A percentile compares a stretch with the other conserved stretches of the same genome.
Conservation (phyloP, 2,329 filamentous ascomycete genomes). For the Dothistroma septosporum region DNA sequence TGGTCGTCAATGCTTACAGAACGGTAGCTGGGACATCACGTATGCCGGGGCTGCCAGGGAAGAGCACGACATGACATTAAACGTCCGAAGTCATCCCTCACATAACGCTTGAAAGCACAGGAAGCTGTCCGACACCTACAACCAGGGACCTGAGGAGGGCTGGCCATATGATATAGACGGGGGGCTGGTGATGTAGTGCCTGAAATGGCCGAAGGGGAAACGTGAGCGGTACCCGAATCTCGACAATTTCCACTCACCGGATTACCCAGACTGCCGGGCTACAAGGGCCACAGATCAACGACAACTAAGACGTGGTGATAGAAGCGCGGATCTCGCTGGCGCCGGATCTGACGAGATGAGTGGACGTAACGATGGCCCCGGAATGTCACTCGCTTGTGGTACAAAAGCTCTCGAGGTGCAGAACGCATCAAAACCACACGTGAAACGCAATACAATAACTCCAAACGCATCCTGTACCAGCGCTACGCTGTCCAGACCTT, state of each 20-base stretch:
- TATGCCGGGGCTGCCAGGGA: not conserved
- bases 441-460: too few species aligned
- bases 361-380: too few species aligned
- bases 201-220: slow-evolving; percentile 11
- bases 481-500: too few species aligned
- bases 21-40: slow-evolving; percentile 1
- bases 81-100: not conserved
- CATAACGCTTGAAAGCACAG: not conserved
- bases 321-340: not conserved
- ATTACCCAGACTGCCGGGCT: slow-evolving; percentile 7
- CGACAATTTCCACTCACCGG: slow-evolving; percentile 11
- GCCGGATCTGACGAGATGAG: not conserved
- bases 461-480: too few species aligned
- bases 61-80: slow-evolving; percentile 1
- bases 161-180: slow-evolving; percentile 16
- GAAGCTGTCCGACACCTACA: slow-evolving; percentile 6
- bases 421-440: too few species aligned
- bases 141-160: slow-evolving; percentile 1
- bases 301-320: not conserved
- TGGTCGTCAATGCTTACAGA: slow-evolving; percentile 4
- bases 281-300: not conserved
- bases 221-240: slow-evolving; percentile 5
- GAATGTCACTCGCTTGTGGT: too few species aligned
- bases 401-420: too few species aligned
- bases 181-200: slow-evolving; percentile 13